Conservation (phyloP, 2,329 filamentous ascomycete genomes). For the Magnaporthiopsis rhizophila region DNA sequence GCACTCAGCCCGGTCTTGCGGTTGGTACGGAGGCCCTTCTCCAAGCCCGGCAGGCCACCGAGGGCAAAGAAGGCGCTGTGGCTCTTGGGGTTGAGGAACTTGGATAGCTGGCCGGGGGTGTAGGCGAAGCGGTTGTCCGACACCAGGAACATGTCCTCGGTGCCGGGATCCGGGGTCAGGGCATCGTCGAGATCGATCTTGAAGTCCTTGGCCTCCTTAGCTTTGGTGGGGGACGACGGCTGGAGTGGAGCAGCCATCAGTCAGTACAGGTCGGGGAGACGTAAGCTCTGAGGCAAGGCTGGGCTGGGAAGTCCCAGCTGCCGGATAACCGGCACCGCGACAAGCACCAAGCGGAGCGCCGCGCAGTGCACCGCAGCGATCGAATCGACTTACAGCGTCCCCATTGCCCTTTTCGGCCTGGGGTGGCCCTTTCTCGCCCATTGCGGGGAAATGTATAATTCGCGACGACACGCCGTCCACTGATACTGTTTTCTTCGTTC, state of each 20-base stretch:
- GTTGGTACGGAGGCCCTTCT: constrained; percentile 64
- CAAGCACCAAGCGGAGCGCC: not conserved
- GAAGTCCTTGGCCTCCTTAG: constrained; percentile 7
- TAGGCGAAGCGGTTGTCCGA: constrained; percentile 66
- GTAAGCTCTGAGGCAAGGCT: not conserved
- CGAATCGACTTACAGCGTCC: not conserved
- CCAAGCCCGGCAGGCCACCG: constrained; percentile 63
- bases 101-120: constrained; percentile 64
- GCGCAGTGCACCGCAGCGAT: not conserved
- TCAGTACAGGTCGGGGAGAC: not conserved
- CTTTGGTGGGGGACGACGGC: not conserved
- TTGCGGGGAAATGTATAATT: not conserved
- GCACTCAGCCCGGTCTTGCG: constrained; percentile 56
- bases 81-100: constrained; percentile 74
- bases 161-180: constrained; percentile 61
- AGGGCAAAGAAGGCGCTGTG: constrained; percentile 66
- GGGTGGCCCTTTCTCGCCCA: not conserved
- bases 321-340: not conserved
- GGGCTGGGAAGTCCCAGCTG: not conserved
- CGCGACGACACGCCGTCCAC: no score
- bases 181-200: constrained; percentile 39
- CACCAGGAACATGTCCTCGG: constrained; percentile 60
- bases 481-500: not conserved
- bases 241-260: not conserved
- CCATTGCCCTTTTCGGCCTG: not conserved